Evolutionary conservation across 139 green algal genomes (phyloP).

Genomic region (Micractinium sp.): DNA sequence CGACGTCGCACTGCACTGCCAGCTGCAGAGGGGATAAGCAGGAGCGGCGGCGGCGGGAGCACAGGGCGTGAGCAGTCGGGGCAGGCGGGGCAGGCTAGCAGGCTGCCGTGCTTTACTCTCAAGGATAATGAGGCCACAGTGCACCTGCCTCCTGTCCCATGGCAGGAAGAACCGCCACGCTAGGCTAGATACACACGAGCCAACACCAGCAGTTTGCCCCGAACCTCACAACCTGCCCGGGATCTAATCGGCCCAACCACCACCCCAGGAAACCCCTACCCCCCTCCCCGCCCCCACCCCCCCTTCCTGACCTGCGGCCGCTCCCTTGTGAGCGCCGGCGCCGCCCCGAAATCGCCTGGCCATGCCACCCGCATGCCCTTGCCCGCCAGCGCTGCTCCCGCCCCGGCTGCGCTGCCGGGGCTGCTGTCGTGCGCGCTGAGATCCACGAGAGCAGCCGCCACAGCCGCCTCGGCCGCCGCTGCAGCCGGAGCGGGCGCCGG

Average conservation of each 20-base stretch:
- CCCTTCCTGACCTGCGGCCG: background rate
- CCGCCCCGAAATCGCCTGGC: background rate
- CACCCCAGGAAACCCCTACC: background rate
- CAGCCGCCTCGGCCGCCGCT: background rate
- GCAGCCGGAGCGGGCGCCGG: background rate
- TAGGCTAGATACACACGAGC: no score
- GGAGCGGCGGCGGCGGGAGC: background rate
- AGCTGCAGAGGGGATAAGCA: constrained; percentile 3
- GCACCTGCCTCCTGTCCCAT: background rate
- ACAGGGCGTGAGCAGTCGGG: no score
- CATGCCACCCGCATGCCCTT: constrained; percentile 4
- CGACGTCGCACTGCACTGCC: constrained; percentile 58
- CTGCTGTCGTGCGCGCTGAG: background rate
- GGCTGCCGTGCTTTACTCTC: background rate
- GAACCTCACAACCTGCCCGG: no score
- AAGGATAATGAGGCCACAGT: background rate
- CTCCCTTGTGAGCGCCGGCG: background rate
- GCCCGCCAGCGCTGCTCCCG: constrained; percentile 2
- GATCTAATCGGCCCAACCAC: no score
- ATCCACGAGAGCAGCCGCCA: constrained; percentile 14
- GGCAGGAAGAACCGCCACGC: no score
- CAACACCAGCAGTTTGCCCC: no score
- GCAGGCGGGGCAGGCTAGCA: background rate
- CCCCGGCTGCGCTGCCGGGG: constrained; percentile 10
- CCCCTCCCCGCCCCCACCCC: no score